phyloP scores from a whole-genome alignment of 768 basidiomycete genomes.

The Chalciporus sphaerocephalus region DNA sequence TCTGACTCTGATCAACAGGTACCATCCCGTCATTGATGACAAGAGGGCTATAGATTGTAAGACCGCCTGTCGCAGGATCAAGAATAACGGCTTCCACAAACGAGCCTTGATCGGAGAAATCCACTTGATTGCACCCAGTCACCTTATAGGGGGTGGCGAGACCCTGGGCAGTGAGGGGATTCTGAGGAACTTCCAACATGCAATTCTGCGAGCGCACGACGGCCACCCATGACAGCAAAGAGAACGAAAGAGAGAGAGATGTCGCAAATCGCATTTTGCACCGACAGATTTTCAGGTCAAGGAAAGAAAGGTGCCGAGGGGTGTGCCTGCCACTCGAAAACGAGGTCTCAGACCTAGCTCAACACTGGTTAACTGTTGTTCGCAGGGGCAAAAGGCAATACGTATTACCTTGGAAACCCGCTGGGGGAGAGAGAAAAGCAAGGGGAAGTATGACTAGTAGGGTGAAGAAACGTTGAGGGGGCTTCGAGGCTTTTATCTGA shows the following conservation, averaged over 20 bases:
- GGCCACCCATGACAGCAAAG: slow-evolving; percentile 11
- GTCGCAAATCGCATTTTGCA: slow-evolving; percentile 10
- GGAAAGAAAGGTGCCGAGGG: not conserved
- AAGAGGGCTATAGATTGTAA: slow-evolving; percentile 28
- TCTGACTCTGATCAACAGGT: slow-evolving; percentile 8
- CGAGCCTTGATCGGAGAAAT: slow-evolving; percentile 23
- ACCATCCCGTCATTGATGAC: slow-evolving; percentile 29
- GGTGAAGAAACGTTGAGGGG: not conserved
- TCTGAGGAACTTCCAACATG: slow-evolving; percentile 17
- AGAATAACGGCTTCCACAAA: slow-evolving; percentile 30
- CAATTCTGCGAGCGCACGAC: slow-evolving; percentile 22
- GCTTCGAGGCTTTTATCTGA: slow-evolving; percentile 10
- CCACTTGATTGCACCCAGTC: slow-evolving; percentile 28
- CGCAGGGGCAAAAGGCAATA: not conserved
- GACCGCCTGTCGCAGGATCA: slow-evolving; percentile 24
- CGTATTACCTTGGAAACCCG: slow-evolving; percentile 11
- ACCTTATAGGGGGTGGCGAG: slow-evolving; percentile 26
- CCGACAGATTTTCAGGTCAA: not conserved
- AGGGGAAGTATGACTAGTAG: not conserved
- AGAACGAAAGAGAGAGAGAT: slow-evolving; percentile 9
- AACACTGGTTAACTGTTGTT: not conserved
- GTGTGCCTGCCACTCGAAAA: slow-evolving; percentile 21
- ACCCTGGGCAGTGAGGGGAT: slow-evolving; percentile 23
- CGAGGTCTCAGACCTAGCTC: slow-evolving; percentile 23
- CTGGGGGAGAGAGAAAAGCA: slow-evolving; percentile 3